Conservation (phyloP, 352 stramenopile genomes). For the Globisporangium yorkense region DNA sequence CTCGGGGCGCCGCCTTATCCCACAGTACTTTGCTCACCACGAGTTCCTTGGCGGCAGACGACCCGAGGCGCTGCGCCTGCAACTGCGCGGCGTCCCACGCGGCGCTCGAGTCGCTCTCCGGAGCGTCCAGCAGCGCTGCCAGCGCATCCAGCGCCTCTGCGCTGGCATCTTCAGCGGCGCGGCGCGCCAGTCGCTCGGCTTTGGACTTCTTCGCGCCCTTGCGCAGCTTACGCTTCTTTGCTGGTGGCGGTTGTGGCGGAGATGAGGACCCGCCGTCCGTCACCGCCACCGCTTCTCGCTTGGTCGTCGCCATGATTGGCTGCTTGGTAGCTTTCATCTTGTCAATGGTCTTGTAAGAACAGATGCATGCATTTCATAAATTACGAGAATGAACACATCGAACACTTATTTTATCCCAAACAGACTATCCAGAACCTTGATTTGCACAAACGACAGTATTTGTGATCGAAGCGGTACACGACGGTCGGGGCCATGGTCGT, state of each 20-base stretch:
- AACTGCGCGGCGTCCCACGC: slow-evolving; percentile 62
- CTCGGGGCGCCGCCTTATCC: slow-evolving; percentile 27
- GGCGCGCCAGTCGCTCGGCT: slow-evolving; percentile 16
- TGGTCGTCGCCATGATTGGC: not conserved
- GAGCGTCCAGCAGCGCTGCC: not conserved
- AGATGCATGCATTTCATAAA: not conserved
- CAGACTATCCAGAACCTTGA: no score
- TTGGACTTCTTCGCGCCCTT: slow-evolving; percentile 32
- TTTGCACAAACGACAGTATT: no score
- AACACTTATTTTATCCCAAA: no score
- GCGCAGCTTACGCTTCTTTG: slow-evolving; percentile 20
- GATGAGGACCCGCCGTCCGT: not conserved
- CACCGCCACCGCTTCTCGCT: not conserved
- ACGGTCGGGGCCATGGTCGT: no score
- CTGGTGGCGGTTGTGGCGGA: not conserved
- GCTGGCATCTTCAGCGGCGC: not conserved
- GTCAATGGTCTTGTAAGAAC: not conserved
- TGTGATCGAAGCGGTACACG: no score
- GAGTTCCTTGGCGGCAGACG: slow-evolving; percentile 24
- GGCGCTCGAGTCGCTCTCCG: slow-evolving; percentile 5
- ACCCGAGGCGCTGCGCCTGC: slow-evolving; percentile 35
- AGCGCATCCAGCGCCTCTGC: slow-evolving; percentile 8
- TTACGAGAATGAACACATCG: not conserved
- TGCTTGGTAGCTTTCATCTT: not conserved
- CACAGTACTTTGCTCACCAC: slow-evolving; percentile 39